phyloP scores from a whole-genome alignment of 164 flowering plant genomes.

The Euptelea pleiosperma region DNA sequence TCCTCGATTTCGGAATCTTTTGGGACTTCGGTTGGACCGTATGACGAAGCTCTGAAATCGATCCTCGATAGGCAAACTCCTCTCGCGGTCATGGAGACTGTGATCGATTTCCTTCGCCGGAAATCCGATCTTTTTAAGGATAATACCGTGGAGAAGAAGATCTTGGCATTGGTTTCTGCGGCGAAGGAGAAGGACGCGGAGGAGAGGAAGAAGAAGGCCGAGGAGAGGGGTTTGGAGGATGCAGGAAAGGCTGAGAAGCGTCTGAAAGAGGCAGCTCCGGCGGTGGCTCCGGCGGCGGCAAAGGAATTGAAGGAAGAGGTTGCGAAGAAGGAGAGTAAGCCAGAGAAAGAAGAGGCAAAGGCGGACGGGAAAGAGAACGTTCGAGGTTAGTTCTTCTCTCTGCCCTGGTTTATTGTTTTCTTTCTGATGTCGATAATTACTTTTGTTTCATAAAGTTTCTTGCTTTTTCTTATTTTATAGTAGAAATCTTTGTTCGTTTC shows the following conservation, averaged over 20 bases:
- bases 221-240: too few relatives aligned
- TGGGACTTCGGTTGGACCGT: background rate
- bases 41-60: constrained; percentile 11
- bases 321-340: constrained; percentile 5
- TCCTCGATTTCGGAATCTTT: constrained; percentile 12
- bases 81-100: constrained; percentile 44
- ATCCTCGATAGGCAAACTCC: constrained; percentile 56
- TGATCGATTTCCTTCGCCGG: constrained; percentile 40
- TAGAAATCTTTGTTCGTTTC: too few relatives aligned
- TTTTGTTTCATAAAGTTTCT: too few relatives aligned
- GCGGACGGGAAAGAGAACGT: too few relatives aligned
- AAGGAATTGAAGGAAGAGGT: background rate
- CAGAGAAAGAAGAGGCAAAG: background rate
- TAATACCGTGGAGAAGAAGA: constrained; percentile 43
- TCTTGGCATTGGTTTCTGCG: constrained; percentile 30
- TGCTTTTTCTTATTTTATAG: too few relatives aligned
- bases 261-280: constrained; percentile 16
- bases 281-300: background rate
- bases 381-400: too few relatives aligned
- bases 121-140: constrained; percentile 45
- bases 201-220: constrained; percentile 20
- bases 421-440: too few relatives aligned
- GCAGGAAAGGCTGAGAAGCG: constrained; percentile 19
- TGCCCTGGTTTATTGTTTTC: too few relatives aligned
- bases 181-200: constrained; percentile 34